A percentile compares a stretch with the other conserved stretches of the same genome.
Conservation (phyloP, 2,329 filamentous ascomycete species). For the Colletotrichum trifolii region DNA sequence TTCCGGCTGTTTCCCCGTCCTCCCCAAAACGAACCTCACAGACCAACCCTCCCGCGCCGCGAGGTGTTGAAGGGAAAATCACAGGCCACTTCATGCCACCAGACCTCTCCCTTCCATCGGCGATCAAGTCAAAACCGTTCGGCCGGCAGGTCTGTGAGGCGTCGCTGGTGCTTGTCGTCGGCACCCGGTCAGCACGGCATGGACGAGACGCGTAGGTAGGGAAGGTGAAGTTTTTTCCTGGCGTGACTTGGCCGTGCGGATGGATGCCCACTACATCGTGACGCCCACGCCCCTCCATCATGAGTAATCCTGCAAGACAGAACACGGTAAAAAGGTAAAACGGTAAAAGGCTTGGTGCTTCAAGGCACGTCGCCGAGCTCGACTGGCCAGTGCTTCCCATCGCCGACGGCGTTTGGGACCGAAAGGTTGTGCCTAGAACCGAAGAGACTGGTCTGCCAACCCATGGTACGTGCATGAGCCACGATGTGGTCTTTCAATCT, state of each 20-base stretch:
- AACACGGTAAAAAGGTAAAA: too few relatives aligned
- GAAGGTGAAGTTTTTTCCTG: not conserved
- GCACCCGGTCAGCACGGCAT: not conserved
- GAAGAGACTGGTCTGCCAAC: not conserved
- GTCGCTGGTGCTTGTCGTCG: too few relatives aligned
- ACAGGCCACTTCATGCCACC: too few relatives aligned
- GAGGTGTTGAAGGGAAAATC: too few relatives aligned
- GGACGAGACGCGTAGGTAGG: not conserved
- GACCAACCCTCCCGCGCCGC: too few relatives aligned
- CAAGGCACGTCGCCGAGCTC: slow-evolving; percentile 8
- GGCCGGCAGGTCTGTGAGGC: slow-evolving; percentile 1
- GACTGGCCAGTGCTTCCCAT: slow-evolving; percentile 2
- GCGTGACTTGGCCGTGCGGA: not conserved
- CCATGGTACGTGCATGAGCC: slow-evolving; percentile 12
- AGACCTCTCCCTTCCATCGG: not conserved
- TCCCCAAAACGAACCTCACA: too few relatives aligned
- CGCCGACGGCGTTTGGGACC: slow-evolving; percentile 4
- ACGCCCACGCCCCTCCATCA: too few relatives aligned
- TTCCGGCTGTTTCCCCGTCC: too few relatives aligned
- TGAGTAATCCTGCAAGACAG: too few relatives aligned
- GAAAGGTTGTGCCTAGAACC: not conserved
- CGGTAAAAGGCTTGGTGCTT: too few relatives aligned
- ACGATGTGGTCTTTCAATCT: slow-evolving; percentile 13
- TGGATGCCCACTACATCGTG: not conserved
- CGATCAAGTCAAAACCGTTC: slow-evolving; percentile 16